Evolutionary conservation across 495 filamentous ascomycete genomes (phyloP), one percentile per base, ranked within the genome.

Genomic region (Saxispiralis lemnorum): DNA sequence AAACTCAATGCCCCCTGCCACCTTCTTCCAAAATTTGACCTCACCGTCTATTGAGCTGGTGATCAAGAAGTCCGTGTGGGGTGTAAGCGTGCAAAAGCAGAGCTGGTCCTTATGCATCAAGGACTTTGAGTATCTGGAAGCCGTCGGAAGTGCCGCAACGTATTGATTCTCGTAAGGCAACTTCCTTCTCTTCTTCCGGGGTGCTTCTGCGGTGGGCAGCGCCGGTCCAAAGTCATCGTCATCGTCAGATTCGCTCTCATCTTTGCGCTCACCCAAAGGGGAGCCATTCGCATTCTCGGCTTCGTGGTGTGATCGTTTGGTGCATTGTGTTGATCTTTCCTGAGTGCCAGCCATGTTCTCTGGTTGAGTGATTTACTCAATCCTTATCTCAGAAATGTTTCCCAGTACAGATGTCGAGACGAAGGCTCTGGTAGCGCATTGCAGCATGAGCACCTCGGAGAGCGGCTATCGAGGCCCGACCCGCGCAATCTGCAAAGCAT

Each of bases 1-100:
- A 53, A 96, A 96, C 62, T 99, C 89, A 28, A 95, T 81, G 0
- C 83, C 83, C 7, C 80, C 79, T 4, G 75, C 75, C 47, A 81
- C 72, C 63, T 99, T 99, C 69, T 99, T 96, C 89, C 89, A 99
- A 63, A 96, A 99, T 60, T 96, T 96, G 40, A 96, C 88, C 0
- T 85, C 78, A 2, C 92, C 92, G 59, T 99, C 88, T 14, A 83
- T 63, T 2, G 87, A 95, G 50, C 77, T 83, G 2, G 89, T 96
- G 39, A 99, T 88, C 19, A 96, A 63, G 56, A 99, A 96, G 47
- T 94, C 89, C 42, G 89, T 93, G 34, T 72, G 65, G 1, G 86
- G 89, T 1, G 92, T 89, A 45, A 95, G 72, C 5, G 79, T 87
- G 46, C 82, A 70, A 51, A 83, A 95, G 32, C 78, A 71, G 38